Evolutionary conservation across 2,329 filamentous ascomycete species (phyloP), one percentile per base, ranked within the genome.

Genomic region (Penicillium capsulatum): DNA sequence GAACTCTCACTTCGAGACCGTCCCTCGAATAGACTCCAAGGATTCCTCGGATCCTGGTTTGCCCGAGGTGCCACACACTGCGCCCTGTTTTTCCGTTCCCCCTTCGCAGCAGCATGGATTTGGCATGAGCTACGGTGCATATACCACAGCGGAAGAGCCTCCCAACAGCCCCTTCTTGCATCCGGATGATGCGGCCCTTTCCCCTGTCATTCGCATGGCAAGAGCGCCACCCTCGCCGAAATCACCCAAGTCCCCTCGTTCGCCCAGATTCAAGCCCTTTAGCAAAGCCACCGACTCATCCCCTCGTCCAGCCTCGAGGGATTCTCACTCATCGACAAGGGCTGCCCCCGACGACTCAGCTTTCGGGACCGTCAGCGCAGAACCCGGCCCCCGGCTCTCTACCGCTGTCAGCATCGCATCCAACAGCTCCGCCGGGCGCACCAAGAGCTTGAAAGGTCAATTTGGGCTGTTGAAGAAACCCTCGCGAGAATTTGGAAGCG

Each of bases 151-250:
- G 3, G 72, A 73, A 36, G 71, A 77, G 13, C 57, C 73, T 9
- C 58, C 69, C 31, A 70, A 76, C 34, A 70, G 74, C 24, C 66
- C 70, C 34, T 68, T 71, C 50, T 48, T 73, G 38, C 70, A 73
- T 48, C 67, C 72, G 24, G 74, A 79, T 59, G 74, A 80, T 65
- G 75, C 75, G 29, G 77, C 76, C 20, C 69, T 73, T 45, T 68
- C 87, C 9, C 88, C 89, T 13, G 77, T 91, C 38, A 77, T 94
- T 53, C 82, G 84, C 48, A 94, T 90, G 20, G 79, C 87, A 20
- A 90, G 90, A 62, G 84, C 83, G 6, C 86, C 86, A 0, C 87
- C 84, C 35, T 86, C 85, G 38, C 79, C 81, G 54, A 89, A 85
- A 17, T 68, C 81, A 13, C 67, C 86, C 36, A 88, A 83, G n/a